Evolutionary conservation across 495 filamentous ascomycete species (phyloP), one percentile per base, ranked within the genome.

Genomic region (Schizothecium vesticola): DNA sequence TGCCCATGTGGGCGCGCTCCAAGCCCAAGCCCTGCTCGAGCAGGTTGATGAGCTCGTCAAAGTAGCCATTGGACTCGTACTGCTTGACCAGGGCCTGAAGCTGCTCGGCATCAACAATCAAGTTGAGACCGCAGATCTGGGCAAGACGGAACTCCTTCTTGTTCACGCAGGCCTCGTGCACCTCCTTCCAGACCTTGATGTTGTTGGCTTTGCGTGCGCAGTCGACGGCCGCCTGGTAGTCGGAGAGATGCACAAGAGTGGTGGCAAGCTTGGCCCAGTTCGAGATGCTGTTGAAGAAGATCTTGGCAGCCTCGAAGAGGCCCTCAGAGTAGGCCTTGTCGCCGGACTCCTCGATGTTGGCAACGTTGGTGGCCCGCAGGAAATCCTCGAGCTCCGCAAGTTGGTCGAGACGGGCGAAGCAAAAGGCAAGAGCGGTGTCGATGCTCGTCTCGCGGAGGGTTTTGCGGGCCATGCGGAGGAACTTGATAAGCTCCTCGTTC

Each of bases 251-350:
- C 23, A 99, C 96, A 67, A 97, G 83, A 26, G 96, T 98, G 13
- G 96, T 97, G 4, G 96, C 95, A 70, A 99, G 88, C 84, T 98
- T 98, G 67, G 96, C 95, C 96, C 96, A 99, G 85, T 99, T 99
- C 36, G 94, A 97, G 79, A 99, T 96, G 84, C 91, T 97, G 62
- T 88, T 92, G 81, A 89, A 99, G 85, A 99, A 98, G 75, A 98
- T 98, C 86, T 99, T 99, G 68, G 96, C 92, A 25, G 96, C 96
- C 81, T 97, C 90, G 75, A 97, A 92, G 76, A 90, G 91, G 58
- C 94, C 94, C 80, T 98, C 95, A 71, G 88, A 90, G 76, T 97
- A 97, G 31, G 96, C 95, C 83, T 96, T 97, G 84, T 99, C 96
- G 82, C 96, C 96, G 55, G 92, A 97, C 65, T 94, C 89, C 72